These are phyloP conservation scores for Aspergillaceae sp. DNA, from an alignment of 2,329 filamentous ascomycete genomes.

Conservation along the genomic window DNA sequence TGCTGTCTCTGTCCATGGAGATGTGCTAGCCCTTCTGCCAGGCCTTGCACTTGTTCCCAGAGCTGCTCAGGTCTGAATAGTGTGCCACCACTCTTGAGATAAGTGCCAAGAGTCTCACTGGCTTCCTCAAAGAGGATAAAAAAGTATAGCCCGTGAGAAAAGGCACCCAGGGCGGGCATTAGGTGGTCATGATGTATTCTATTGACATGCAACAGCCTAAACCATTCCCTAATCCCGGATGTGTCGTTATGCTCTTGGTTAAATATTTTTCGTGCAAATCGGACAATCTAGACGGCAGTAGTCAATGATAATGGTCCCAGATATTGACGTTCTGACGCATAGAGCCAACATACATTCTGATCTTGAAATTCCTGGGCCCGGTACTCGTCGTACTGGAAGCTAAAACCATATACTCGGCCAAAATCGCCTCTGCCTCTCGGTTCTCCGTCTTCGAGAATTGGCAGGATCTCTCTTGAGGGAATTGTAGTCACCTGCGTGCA, in stretches of 20 bases:
- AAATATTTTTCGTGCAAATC: neutral
- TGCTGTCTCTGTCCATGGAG: neutral
- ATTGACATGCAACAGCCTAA: neutral
- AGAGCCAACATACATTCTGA: neutral
- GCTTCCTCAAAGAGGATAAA: neutral
- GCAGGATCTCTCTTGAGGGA: neutral
- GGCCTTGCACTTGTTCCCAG: neutral
- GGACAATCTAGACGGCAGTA: neutral
- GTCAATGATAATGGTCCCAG: neutral
- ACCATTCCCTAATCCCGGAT: neutral
- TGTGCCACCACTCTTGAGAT: neutral
- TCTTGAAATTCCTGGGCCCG: neutral
- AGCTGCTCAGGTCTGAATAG: neutral
- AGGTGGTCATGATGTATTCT: neutral
- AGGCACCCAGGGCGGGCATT: neutral
- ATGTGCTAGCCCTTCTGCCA: neutral
- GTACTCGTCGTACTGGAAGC: neutral
- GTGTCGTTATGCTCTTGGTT: neutral
- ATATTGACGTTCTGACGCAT: neutral
- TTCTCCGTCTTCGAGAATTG: neutral
- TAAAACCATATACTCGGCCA: neutral
- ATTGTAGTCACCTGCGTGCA: neutral
- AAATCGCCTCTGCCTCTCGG: neutral
- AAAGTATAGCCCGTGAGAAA: neutral
- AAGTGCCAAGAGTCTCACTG: neutral